phyloP scores from a whole-genome alignment of 2,329 filamentous ascomycete species.

The Botryosphaeria dothidea region DNA sequence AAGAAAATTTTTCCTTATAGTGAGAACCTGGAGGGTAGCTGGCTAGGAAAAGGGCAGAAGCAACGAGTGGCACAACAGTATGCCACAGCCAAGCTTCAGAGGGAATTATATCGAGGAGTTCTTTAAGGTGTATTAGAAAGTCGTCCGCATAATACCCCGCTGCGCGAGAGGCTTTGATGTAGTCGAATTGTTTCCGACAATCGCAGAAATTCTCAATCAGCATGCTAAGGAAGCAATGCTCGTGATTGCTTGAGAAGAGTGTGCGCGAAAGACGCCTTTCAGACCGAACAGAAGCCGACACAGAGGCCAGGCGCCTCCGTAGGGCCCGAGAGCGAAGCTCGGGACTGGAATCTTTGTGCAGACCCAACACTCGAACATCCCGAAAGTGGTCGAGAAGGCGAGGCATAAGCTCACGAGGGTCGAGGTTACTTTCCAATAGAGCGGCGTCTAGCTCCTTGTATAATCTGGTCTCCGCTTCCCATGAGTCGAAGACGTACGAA shows the following conservation, averaged over 20 bases:
- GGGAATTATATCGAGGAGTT: constrained; percentile 27
- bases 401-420: background rate
- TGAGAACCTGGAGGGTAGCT: constrained; percentile 28
- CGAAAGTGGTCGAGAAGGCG: constrained; percentile 18
- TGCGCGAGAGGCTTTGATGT: constrained; percentile 24
- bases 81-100: constrained; percentile 27
- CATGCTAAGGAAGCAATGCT: constrained; percentile 20
- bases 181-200: constrained; percentile 21
- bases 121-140: constrained; percentile 23
- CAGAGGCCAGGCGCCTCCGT: constrained; percentile 7
- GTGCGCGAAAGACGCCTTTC: background rate
- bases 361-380: constrained; percentile 21
- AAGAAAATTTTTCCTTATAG: constrained; percentile 22
- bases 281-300: constrained; percentile 11
- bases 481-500: constrained; percentile 24
- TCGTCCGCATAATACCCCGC: constrained; percentile 22
- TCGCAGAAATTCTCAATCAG: constrained; percentile 22
- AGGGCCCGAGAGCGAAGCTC: constrained; percentile 13
- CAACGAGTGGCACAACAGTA: constrained; percentile 27
- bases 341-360: constrained; percentile 3
- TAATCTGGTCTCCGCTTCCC: constrained; percentile 20
- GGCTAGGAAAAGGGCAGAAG: constrained; percentile 28
- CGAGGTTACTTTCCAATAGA: background rate
- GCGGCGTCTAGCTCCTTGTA: constrained; percentile 13
- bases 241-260: constrained; percentile 23